Evolutionary conservation across 441 rosid species (phyloP), one percentile per base, ranked within the genome.

Genomic region (Raphanus hybrid): DNA sequence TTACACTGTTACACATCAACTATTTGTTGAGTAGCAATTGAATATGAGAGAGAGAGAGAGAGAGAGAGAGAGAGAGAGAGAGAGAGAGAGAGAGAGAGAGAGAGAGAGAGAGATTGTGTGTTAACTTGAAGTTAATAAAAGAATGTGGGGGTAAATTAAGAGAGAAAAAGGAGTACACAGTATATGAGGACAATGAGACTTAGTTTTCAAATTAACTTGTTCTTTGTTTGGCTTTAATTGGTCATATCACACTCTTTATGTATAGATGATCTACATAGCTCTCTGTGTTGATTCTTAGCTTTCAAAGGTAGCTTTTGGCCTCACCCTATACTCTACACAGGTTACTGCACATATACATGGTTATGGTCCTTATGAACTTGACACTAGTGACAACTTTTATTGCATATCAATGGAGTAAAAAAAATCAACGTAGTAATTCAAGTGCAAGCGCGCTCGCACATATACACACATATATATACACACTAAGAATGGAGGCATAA

Each of bases 211-310:
- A 50, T 14, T 50, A 50, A 74, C 74, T 74, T 69, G 66, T 74
- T 74, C 67, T 79, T 69, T 74, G 78, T 69, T 74, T 63, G 71
- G 75, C 77, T 62, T 79, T 74, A 63, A 69, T 69, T 69, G 82
- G 78, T 69, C 71, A 62, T 77, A 77, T 65, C 71, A 60, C 26
- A 66, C 64, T 72, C 77, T 72, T 67, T 67, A 48, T 73, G 5
- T 14, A 78, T 73, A 78, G 68, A 66, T 66, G 14, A 72, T 72
- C 73, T 72, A 78, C 77, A 59, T 72, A 71, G 77, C 76, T 78
- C 77, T 66, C 81, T 72, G 77, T 78, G 73, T 78, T 72, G 81
- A 71, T 78, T 78, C 73, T 60, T 72, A 78, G 73, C 81, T 78
- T 73, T 67, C 70, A 67, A 72, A 73, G 27, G 27, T 78, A 67